Percentiles rank a stretch among this genome's conserved stretches.
phyloP scores from a whole-genome alignment of 1,139 yeast species.

The Torulaspora pretoriensis region DNA sequence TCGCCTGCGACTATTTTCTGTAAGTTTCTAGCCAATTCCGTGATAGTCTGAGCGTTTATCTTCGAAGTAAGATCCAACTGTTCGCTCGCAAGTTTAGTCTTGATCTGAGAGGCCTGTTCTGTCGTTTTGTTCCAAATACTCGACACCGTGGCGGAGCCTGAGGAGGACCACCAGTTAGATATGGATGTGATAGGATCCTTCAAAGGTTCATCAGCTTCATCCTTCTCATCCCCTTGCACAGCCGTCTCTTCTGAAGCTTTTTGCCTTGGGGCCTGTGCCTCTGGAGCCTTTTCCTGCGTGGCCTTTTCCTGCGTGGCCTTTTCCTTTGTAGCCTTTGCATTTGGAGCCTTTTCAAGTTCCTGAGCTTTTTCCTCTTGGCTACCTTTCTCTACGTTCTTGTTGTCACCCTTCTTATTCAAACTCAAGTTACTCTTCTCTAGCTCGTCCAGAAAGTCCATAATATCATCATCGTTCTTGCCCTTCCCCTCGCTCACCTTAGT shows the following conservation, averaged over 20 bases:
- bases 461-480: slow-evolving; percentile 57
- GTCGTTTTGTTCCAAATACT: slow-evolving; percentile 56
- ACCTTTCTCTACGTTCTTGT: not conserved
- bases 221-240: slow-evolving; percentile 15
- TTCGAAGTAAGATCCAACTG: slow-evolving; percentile 40
- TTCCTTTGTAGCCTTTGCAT: slow-evolving; percentile 10
- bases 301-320: slow-evolving; percentile 9
- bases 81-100: slow-evolving; percentile 29
- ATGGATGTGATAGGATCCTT: slow-evolving; percentile 67
- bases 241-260: slow-evolving; percentile 14
- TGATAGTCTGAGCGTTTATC: slow-evolving; percentile 36
- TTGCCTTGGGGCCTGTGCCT: slow-evolving; percentile 1
- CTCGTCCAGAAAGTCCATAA: slow-evolving; percentile 83
- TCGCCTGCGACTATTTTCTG: slow-evolving; percentile 51
- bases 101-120: slow-evolving; percentile 35
- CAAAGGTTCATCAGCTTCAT: slow-evolving; percentile 30
- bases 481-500: slow-evolving; percentile 36
- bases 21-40: slow-evolving; percentile 32
- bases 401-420: slow-evolving; percentile 17
- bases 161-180: slow-evolving; percentile 76
- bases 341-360: slow-evolving; percentile 4
- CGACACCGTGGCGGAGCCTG: slow-evolving; percentile 72
- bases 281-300: slow-evolving; percentile 11
- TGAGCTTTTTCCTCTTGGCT: not conserved
- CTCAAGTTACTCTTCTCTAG: slow-evolving; percentile 45